Conservation (phyloP, 2,329 filamentous ascomycete genomes). For the Pseudopithomyces maydicus region DNA sequence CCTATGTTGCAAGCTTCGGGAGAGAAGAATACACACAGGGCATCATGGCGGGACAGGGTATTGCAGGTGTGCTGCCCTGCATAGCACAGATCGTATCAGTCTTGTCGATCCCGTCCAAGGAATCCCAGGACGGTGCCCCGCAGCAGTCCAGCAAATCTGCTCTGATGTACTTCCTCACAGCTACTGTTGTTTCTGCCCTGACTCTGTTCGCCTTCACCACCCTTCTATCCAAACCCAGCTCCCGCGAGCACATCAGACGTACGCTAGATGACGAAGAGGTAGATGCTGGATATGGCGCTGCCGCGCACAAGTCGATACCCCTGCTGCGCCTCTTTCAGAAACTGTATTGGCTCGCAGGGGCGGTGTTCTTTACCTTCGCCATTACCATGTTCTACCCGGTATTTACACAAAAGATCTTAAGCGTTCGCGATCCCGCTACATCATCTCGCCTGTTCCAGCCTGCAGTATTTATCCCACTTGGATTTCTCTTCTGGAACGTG, state of each 20-base stretch:
- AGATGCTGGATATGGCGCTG: constrained; percentile 21
- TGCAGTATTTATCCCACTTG: constrained; percentile 83
- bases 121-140: constrained; percentile 40
- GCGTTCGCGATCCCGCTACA: constrained; percentile 46
- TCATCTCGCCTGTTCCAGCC: constrained; percentile 69
- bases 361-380: constrained; percentile 79
- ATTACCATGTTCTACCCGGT: constrained; percentile 96
- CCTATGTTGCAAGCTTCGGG: constrained; percentile 85
- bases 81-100: constrained; percentile 87
- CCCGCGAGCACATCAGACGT: constrained; percentile 29
- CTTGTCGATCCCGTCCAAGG: constrained; percentile 62
- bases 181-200: constrained; percentile 73
- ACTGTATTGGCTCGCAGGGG: constrained; percentile 76
- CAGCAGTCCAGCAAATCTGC: constrained; percentile 68
- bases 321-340: constrained; percentile 74
- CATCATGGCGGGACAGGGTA: constrained; percentile 92
- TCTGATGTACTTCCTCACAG: constrained; percentile 89
- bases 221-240: constrained; percentile 63
- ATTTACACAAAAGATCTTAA: constrained; percentile 68
- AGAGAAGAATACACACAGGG: constrained; percentile 90
- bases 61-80: constrained; percentile 88
- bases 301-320: constrained; percentile 55
- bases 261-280: constrained; percentile 25
- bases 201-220: constrained; percentile 77
- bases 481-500: constrained; percentile 90